Percentiles rank a stretch among this genome's conserved stretches.
These are phyloP conservation scores for Lipomyces starkeyi DNA, from an alignment of 805 yeast species.

Conservation along the genomic window DNA sequence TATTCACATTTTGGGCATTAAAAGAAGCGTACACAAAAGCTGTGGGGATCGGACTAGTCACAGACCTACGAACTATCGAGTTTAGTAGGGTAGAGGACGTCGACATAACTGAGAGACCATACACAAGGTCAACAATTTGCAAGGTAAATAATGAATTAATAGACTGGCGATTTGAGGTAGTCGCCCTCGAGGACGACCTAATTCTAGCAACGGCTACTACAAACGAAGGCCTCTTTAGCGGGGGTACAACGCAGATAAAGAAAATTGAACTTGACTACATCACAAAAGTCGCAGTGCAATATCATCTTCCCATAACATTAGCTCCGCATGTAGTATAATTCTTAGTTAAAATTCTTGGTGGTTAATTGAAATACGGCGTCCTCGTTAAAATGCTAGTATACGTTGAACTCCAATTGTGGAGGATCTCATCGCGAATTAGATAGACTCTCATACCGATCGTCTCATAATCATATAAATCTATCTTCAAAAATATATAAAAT, in stretches of 20 bases:
- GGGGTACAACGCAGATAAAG: neutral
- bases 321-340: neutral
- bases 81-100: constrained; percentile 39
- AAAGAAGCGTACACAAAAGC: constrained; percentile 78
- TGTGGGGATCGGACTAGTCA: constrained; percentile 64
- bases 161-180: constrained; percentile 32
- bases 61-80: constrained; percentile 45
- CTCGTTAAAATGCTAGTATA: neutral
- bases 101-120: neutral
- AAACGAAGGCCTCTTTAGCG: neutral
- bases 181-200: constrained; percentile 9
- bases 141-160: constrained; percentile 4
- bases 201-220: constrained; percentile 33
- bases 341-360: neutral
- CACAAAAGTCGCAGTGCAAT: constrained; percentile 8
- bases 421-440: neutral
- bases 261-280: constrained; percentile 9
- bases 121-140: constrained; percentile 13
- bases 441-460: neutral
- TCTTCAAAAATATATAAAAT: neutral
- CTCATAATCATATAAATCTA: neutral
- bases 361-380: neutral
- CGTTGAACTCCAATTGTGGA: no score
- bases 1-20: constrained; percentile 69
- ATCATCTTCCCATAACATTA: constrained; percentile 4